A percentile compares a stretch with the other conserved stretches of the same genome.
Evolutionary conservation across 345 rosid genomes (phyloP).

Genomic region (Brassica carinata): DNA sequence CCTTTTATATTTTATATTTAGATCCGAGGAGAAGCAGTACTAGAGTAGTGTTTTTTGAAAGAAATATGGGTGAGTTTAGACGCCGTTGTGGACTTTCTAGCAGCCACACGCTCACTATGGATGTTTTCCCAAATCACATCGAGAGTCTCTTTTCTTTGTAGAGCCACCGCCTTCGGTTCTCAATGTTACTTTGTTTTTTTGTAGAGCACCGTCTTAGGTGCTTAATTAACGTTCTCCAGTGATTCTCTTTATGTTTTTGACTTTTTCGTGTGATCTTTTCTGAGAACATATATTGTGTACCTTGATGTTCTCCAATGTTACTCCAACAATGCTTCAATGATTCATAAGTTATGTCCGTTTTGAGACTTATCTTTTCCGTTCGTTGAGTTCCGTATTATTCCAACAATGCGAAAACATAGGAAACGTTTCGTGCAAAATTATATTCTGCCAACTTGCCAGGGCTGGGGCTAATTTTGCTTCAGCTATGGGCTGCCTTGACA

Average conservation of each 20-base stretch:
- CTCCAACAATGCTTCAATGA: too few relatives aligned
- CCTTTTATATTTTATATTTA: neutral
- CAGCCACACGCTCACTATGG: neutral
- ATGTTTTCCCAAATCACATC: neutral
- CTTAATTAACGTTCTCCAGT: neutral
- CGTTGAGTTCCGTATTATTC: too few relatives aligned
- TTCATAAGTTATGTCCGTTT: too few relatives aligned
- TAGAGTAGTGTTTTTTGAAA: neutral
- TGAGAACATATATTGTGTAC: neutral
- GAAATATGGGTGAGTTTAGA: neutral
- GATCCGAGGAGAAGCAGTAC: neutral
- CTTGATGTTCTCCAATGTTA: neutral
- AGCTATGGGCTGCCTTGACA: too few relatives aligned
- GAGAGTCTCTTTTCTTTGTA: constrained; percentile 12
- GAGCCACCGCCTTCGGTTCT: neutral
- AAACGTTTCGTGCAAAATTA: too few relatives aligned
- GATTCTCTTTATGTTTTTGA: neutral
- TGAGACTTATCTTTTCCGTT: too few relatives aligned
- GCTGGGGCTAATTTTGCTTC: too few relatives aligned
- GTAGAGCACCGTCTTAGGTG: neutral
- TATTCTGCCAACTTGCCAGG: too few relatives aligned
- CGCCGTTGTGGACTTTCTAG: neutral
- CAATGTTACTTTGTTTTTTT: neutral
- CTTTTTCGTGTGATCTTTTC: too few relatives aligned
- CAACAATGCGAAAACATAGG: too few relatives aligned